Base-by-base conservation (phyloP, 345 rosid genomes). In the Brassica napus region DNA sequence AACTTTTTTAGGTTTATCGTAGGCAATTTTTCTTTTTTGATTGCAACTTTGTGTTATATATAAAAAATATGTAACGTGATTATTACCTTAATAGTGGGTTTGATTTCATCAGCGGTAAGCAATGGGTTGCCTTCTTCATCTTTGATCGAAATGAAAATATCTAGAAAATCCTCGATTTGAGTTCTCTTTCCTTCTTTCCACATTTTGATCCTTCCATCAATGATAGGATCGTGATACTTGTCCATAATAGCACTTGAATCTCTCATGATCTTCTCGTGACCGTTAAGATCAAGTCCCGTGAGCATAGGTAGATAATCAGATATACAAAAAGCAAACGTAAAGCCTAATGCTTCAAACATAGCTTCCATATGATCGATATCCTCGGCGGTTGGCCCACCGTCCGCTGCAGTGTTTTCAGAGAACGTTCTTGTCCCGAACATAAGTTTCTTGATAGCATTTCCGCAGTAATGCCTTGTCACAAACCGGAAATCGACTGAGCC, bases 271-370 rank as follows among this genome's bases (percentile, higher is more conserved):
- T 81, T 85, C 64, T 85, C 87, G 59, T 81, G 85, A 5, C 89
- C 89, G 11, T 83, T 84, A 49, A 68, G 68, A 75, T 85, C 87
- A 44, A 74, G 58, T 12, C 83, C 82, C 4, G 74, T 71, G 49
- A 86, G 81, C 26, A 70, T 81, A 0, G 93, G 89, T n/a, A 87
- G 26, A 32, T 83, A 87, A 73, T 87, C 89, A 0, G 91, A 87
- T n/a, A 86, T 37, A 39, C 86, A 84, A 60, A 86, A 89, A 0
- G 93, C 76, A 12, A 68, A 85, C 1, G 83, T 5, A 61, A 81
- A 69, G 8, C 59, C 49, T 31, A 89, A 79, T 30, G 42, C 58
- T 5, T 59, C 82, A 70, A 89, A 85, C 35, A 88, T 16, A 2
- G 94, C 90, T 30, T 83, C 71, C 18, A 88, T 80, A n/a, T 86